Base-by-base conservation (phyloP, 768 basidiomycete genomes). In the Suillus cothurnatus region DNA sequence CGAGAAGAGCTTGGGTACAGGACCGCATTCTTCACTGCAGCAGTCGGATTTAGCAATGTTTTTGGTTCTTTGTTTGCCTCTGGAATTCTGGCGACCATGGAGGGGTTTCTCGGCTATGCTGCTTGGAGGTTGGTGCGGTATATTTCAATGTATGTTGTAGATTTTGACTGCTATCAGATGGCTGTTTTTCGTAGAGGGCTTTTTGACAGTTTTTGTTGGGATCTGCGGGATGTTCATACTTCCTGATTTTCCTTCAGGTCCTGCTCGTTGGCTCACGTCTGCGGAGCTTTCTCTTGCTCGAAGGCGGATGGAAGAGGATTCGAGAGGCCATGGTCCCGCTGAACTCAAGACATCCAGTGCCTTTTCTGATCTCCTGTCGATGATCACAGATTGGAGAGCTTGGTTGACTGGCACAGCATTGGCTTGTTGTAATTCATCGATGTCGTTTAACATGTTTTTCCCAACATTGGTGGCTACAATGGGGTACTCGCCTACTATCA, bases 31-130 rank as follows among this genome's bases (percentile, higher is more conserved):
- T 80, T 91, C n/a, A 85, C 84, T 45, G 89, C 88, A 66, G 91
- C 90, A 26, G 86, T 81, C 69, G 78, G 93, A 7, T 85, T 91
- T 62, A 87, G 85, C 56, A 93, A 92, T 80, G 91, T 90, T 3
- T 91, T 93, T 74, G 91, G 92, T 5, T 81, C 90, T 0, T 78
- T 93, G 23, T 84, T 94, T 57, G 90, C 91, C 6, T 88, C 89
- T 23, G 88, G 85, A 11, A 90, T 93, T 59, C 81, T 93, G 19
- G 80, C 82, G 63, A 77, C 78, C 21, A 90, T 92, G 88, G 83
- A 91, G 43, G 87, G 87, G 5, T 81, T 80, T 65, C 77, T 86
- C 26, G 91, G 90, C 0, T 80, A 84, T 64, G 80, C 87, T 4
- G 89, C 89, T 0, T 94, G 92, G 92, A 78, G 88, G 84, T 88